Evolutionary conservation across 2,329 filamentous ascomycete genomes (phyloP).

Genomic region (Fusarium praegraminearum): DNA sequence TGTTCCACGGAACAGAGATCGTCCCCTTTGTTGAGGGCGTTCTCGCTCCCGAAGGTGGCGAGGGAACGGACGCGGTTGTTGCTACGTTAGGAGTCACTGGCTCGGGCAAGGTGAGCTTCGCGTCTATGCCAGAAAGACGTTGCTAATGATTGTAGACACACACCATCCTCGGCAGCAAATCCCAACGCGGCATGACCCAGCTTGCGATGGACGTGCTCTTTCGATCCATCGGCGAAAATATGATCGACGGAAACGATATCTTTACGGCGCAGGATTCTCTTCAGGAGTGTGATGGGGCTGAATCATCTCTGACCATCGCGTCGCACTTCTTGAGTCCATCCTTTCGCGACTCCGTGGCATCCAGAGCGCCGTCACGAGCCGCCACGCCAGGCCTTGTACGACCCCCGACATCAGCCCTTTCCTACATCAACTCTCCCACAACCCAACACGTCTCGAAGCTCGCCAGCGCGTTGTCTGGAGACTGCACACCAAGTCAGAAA

Average conservation of each 20-base stretch:
- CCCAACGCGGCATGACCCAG: constrained; percentile 90
- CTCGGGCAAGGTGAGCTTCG: constrained; percentile 82
- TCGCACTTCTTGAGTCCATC: constrained; percentile 82
- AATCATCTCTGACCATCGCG: constrained; percentile 81
- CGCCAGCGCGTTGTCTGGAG: constrained; percentile 48
- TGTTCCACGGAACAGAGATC: constrained; percentile 85
- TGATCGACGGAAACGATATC: constrained; percentile 71
- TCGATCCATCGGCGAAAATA: constrained; percentile 78
- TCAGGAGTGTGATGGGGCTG: constrained; percentile 80
- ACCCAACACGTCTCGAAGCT: constrained; percentile 33
- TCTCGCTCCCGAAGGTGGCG: constrained; percentile 75
- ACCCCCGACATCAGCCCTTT: constrained; percentile 53
- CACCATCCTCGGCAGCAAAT: constrained; percentile 90
- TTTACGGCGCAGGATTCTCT: constrained; percentile 78
- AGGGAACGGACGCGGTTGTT: constrained; percentile 88
- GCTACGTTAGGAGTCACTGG: constrained; percentile 95
- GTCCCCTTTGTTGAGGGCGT: constrained; percentile 83
- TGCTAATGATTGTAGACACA: constrained; percentile 74
- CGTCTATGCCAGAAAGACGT: constrained; percentile 20
- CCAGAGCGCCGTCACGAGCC: constrained; percentile 72
- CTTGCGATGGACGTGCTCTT: constrained; percentile 92
- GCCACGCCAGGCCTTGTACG: constrained; percentile 77
- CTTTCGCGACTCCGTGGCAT: constrained; percentile 73
- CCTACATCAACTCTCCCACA: constrained; percentile 47
- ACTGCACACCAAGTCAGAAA: constrained; percentile 52